A percentile compares a stretch with the other conserved stretches of the same genome.
Conservation (phyloP, 106 monocot genomes). For the Dioscorea alata region DNA sequence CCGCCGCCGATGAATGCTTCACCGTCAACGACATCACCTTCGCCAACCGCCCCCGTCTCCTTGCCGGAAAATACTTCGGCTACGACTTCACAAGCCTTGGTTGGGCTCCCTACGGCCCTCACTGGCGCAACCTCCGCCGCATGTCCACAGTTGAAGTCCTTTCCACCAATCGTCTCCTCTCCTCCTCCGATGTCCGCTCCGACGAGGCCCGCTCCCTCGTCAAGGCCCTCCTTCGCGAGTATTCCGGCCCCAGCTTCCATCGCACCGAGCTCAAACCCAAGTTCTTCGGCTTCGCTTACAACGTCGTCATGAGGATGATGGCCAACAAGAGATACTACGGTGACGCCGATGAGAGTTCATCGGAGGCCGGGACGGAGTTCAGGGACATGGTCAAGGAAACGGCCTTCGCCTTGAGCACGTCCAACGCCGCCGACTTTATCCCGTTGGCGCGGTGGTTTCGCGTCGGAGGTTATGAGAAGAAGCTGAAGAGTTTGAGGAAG, state of each 20-base stretch:
- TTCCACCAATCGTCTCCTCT: constrained; percentile 2
- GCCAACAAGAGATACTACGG: constrained; percentile 11
- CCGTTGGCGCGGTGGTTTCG: neutral
- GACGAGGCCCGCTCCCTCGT: constrained; percentile 14
- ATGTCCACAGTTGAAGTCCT: constrained; percentile 1
- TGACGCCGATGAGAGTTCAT: neutral
- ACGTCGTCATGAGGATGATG: constrained; percentile 20
- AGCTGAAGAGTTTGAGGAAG: neutral
- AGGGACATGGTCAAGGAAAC: neutral
- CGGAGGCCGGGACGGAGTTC: neutral
- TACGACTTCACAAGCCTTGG: constrained; percentile 11
- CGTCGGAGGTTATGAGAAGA: neutral
- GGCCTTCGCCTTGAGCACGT: too few species aligned
- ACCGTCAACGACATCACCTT: constrained; percentile 4
- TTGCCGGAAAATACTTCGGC: neutral
- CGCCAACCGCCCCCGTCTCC: constrained; percentile 11
- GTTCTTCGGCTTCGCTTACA: constrained; percentile 13
- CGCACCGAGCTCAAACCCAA: constrained; percentile 16
- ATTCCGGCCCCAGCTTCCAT: neutral
- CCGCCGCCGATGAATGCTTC: constrained; percentile 16
- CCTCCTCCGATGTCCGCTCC: constrained; percentile 1
- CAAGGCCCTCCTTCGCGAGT: neutral
- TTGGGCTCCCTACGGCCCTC: constrained; percentile 1
- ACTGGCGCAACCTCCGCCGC: constrained; percentile 21
- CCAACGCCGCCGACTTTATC: neutral